Percentiles rank a stretch among this genome's conserved stretches.
These are phyloP conservation scores for Acarospora socialis DNA, from an alignment of 2,329 filamentous ascomycete genomes.

Conservation along the genomic window DNA sequence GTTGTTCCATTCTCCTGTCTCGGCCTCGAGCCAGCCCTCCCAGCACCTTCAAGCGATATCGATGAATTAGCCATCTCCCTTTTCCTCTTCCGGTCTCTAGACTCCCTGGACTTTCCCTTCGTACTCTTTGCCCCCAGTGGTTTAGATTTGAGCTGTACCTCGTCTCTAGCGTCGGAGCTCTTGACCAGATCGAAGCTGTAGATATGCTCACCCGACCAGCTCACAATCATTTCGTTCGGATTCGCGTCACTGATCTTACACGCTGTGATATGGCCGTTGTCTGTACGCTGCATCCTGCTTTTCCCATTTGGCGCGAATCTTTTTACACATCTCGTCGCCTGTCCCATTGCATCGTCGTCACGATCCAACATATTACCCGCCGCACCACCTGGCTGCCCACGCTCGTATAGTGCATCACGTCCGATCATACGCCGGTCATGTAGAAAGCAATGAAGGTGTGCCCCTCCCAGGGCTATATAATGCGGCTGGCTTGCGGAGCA, in stretches of 20 bases:
- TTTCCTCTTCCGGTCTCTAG: constrained; percentile 41
- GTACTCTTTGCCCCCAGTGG: constrained; percentile 16
- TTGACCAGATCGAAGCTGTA: constrained; percentile 51
- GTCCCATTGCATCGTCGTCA: constrained; percentile 41
- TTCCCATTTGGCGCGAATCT: constrained; percentile 51
- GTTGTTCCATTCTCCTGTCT: constrained; percentile 25
- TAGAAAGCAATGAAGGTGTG: constrained; percentile 53
- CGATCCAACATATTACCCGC: constrained; percentile 24
- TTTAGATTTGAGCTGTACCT: constrained; percentile 18
- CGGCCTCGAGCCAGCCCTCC: constrained; percentile 32
- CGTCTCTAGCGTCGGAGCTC: constrained; percentile 40
- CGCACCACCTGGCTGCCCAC: constrained; percentile 29
- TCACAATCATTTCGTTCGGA: constrained; percentile 53
- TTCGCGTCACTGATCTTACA: constrained; percentile 57
- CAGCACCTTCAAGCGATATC: constrained; percentile 27
- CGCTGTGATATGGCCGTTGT: constrained; percentile 52
- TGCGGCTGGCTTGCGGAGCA: constrained; percentile 53
- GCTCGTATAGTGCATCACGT: constrained; percentile 40
- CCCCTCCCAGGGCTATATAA: constrained; percentile 55
- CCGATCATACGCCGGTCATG: constrained; percentile 56
- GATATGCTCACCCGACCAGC: constrained; percentile 53
- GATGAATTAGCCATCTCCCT: constrained; percentile 33
- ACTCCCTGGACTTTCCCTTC: constrained; percentile 22
- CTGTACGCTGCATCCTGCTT: constrained; percentile 35
- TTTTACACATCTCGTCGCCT: constrained; percentile 50